Conservation (phyloP, 257 asterid species). For the Nicotiana benthamiana region DNA sequence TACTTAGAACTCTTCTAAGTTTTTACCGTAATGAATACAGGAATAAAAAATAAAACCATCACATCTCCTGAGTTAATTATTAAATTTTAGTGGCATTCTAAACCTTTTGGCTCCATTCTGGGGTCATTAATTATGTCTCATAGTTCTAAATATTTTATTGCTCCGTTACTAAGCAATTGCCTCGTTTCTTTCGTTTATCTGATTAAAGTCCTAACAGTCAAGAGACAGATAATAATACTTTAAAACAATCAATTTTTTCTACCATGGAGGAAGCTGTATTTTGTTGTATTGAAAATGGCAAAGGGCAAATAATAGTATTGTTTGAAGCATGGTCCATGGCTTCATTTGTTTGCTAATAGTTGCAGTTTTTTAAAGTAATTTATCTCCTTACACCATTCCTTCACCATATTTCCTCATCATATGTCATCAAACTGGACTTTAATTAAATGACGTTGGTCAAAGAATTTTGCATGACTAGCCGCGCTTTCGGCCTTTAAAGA, state of each 20-base stretch:
- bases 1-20: neutral
- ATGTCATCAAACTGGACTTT: too few species aligned
- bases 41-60: neutral
- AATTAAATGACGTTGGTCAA: too few species aligned
- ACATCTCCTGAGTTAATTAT: neutral
- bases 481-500: too few species aligned
- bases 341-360: neutral
- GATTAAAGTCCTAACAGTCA: neutral
- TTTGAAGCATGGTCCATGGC: constrained; percentile 1
- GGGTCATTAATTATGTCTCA: neutral
- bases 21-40: neutral
- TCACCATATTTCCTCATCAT: neutral
- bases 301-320: neutral
- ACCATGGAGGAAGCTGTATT: neutral
- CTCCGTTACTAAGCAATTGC: neutral
- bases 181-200: neutral
- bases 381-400: neutral
- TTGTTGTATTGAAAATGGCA: neutral
- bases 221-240: neutral
- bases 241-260: neutral
- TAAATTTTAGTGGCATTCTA: neutral
- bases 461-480: too few species aligned
- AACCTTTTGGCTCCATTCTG: constrained; percentile 4
- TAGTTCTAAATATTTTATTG: neutral
- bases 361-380: neutral